These are phyloP conservation scores for Coffea canephora DNA, from an alignment of 257 asterid genomes.

Conservation along the genomic window DNA sequence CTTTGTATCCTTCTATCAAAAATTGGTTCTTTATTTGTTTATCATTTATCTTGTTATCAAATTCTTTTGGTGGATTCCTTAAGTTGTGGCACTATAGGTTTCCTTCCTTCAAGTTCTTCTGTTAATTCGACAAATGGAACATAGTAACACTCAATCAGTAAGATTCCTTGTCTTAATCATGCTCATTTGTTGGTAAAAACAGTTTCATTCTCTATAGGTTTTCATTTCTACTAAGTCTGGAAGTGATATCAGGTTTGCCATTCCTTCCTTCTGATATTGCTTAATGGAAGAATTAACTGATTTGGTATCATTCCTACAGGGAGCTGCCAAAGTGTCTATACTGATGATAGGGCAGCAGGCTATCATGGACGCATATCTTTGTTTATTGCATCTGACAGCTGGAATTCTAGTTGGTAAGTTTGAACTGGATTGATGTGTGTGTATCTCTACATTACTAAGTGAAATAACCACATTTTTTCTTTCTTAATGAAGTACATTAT, in stretches of 20 bases:
- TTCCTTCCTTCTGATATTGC: constrained; percentile 2
- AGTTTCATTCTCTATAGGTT: constrained; percentile 5
- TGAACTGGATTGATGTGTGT: constrained; percentile 5
- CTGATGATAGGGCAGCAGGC: constrained; percentile 97
- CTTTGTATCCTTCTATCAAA: constrained; percentile 79
- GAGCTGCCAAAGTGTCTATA: constrained; percentile 97
- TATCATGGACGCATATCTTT: constrained; percentile 94
- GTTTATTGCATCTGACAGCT: constrained; percentile 98
- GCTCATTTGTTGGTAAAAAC: background rate
- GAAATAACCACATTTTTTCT: background rate
- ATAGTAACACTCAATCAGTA: constrained; percentile 95
- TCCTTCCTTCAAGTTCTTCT: constrained; percentile 92
- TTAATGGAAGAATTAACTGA: constrained; percentile 2
- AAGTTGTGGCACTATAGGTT: constrained; percentile 48
- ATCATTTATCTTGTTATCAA: background rate
- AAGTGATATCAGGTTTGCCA: background rate
- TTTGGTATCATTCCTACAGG: constrained; percentile 41
- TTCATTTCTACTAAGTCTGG: constrained; percentile 1
- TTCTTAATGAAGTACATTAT: background rate
- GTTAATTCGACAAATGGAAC: constrained; percentile 95
- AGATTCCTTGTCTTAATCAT: constrained; percentile 23
- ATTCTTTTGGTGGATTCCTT: constrained; percentile 45
- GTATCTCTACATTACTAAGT: background rate
- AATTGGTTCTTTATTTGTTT: constrained; percentile 9
- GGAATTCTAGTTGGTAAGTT: constrained; percentile 93